A percentile compares a stretch with the other conserved stretches of the same genome.
Conservation (phyloP, 2,329 filamentous ascomycete species). For the Curvularia hawaiiensis region DNA sequence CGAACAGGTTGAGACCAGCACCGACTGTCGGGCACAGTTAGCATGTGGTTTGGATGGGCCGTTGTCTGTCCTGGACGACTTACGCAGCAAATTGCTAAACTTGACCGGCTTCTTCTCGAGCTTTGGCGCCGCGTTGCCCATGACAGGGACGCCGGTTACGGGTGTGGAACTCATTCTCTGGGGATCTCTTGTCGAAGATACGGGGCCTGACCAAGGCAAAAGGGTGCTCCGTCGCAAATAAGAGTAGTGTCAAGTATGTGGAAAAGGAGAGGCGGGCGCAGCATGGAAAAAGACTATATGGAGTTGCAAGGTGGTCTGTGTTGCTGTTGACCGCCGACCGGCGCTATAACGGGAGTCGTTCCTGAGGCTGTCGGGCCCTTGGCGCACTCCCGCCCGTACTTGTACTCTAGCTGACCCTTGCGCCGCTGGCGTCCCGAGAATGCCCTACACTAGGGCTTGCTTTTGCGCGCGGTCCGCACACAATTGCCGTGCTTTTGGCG, state of each 20-base stretch:
- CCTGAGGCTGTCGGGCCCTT: constrained; percentile 18
- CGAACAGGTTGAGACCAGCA: constrained; percentile 93
- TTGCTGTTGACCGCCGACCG: constrained; percentile 23
- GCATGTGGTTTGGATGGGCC: constrained; percentile 14
- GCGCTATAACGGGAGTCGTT: constrained; percentile 24
- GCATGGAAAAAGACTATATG: constrained; percentile 19
- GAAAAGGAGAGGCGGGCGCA: constrained; percentile 23
- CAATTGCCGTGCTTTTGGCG: neutral
- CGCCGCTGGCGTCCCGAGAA: constrained; percentile 1
- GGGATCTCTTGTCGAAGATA: constrained; percentile 54
- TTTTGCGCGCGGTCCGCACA: neutral
- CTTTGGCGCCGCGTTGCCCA: constrained; percentile 53
- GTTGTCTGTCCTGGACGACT: constrained; percentile 37
- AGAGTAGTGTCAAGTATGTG: constrained; percentile 17
- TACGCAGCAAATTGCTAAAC: constrained; percentile 94
- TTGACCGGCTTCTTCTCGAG: constrained; percentile 99
- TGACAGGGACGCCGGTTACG: constrained; percentile 53
- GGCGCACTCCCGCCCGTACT: constrained; percentile 7
- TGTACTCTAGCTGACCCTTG: neutral
- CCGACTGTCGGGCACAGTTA: constrained; percentile 62
- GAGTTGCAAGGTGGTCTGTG: constrained; percentile 34
- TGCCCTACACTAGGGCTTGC: neutral
- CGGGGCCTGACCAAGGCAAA: constrained; percentile 98
- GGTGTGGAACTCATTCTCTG: constrained; percentile 58
- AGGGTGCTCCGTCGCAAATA: constrained; percentile 80